Evolutionary conservation across 768 basidiomycete genomes (phyloP).

Genomic region (Tricholoma hemisulphureum): DNA sequence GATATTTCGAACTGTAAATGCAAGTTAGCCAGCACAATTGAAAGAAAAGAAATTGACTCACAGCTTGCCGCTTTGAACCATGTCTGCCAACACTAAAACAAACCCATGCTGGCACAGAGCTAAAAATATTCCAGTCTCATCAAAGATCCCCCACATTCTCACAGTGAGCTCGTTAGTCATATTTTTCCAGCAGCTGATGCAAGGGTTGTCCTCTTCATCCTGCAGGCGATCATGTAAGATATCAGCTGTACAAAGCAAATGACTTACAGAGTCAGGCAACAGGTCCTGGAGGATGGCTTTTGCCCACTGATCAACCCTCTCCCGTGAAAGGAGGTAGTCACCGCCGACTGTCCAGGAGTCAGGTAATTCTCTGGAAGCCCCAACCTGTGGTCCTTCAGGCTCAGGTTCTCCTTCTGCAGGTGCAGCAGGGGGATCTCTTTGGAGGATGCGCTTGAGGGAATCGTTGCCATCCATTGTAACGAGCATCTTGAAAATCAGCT

Average conservation of each 20-base stretch:
- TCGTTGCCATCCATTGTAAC: neutral
- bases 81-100: slow-evolving; percentile 16
- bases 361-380: slow-evolving; percentile 5
- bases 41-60: no score
- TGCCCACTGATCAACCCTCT: slow-evolving; percentile 22
- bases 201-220: slow-evolving; percentile 13
- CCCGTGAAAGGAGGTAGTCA: slow-evolving; percentile 18
- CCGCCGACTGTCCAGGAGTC: slow-evolving; percentile 11
- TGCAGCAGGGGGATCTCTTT: neutral
- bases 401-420: neutral
- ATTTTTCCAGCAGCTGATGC: slow-evolving; percentile 3
- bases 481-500: slow-evolving; percentile 8
- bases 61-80: slow-evolving; percentile 26
- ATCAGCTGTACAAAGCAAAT: no score
- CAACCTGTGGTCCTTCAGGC: neutral
- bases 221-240: no score
- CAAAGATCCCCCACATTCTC: slow-evolving; percentile 26
- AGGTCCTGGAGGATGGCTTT: slow-evolving; percentile 5
- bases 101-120: slow-evolving; percentile 25
- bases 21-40: no score
- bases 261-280: no score
- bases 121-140: slow-evolving; percentile 28
- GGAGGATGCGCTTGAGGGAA: slow-evolving; percentile 10
- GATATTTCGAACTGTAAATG: slow-evolving; percentile 26
- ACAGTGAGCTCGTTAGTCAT: neutral